Conservation (phyloP, 306 rosid genomes). For the Vigna mungo region DNA sequence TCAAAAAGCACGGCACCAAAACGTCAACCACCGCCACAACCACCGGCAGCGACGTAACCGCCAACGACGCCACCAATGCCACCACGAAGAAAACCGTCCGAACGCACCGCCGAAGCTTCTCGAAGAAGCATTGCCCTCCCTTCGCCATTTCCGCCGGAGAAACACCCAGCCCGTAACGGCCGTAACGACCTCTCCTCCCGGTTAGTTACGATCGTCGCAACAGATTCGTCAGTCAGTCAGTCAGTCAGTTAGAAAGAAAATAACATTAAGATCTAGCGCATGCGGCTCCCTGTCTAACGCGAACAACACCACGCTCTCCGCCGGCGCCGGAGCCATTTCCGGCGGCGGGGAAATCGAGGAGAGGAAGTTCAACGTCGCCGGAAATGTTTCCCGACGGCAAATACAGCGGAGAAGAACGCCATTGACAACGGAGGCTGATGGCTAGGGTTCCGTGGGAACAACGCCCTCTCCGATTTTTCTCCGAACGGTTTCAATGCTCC, state of each 20-base stretch:
- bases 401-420: constrained; percentile 31
- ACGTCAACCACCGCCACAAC: constrained; percentile 81
- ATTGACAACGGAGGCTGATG: constrained; percentile 30
- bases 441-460: constrained; percentile 53
- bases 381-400: background rate
- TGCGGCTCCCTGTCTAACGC: constrained; percentile 43
- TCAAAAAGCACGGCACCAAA: constrained; percentile 73
- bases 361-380: constrained; percentile 35
- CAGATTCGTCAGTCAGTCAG: constrained; percentile 20
- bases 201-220: constrained; percentile 44
- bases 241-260: background rate
- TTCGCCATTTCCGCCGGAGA: constrained; percentile 63
- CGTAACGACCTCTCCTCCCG: constrained; percentile 39
- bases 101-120: constrained; percentile 71
- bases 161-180: constrained; percentile 38
- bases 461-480: constrained; percentile 4
- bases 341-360: constrained; percentile 40
- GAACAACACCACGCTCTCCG: constrained; percentile 34
- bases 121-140: constrained; percentile 69
- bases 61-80: constrained; percentile 80
- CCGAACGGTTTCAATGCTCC: constrained; percentile 20
- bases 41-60: constrained; percentile 85
- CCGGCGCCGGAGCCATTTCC: constrained; percentile 62
- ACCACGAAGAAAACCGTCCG: constrained; percentile 87
- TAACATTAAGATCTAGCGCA: constrained; percentile 29